phyloP scores from a whole-genome alignment of 805 yeast genomes.

The Lipomyces orientalis region DNA sequence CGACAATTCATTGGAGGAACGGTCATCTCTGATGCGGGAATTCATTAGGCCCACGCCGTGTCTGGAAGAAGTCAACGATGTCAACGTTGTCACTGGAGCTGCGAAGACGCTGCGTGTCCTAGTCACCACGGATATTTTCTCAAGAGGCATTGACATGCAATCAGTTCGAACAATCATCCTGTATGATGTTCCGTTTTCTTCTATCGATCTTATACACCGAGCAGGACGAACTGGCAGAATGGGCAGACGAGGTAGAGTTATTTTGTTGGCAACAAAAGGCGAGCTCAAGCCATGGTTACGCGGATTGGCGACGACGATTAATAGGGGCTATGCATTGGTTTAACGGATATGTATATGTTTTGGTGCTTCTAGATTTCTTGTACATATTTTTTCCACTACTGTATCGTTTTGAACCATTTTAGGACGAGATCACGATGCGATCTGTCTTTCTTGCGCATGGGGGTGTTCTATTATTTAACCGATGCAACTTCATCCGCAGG shows the following conservation, averaged over 20 bases:
- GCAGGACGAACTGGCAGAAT: slow-evolving; percentile 95
- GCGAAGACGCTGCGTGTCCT: slow-evolving; percentile 62
- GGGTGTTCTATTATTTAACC: slow-evolving; percentile 6
- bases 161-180: slow-evolving; percentile 81
- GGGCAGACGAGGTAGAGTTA: slow-evolving; percentile 87
- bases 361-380: neutral
- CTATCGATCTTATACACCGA: slow-evolving; percentile 87
- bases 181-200: slow-evolving; percentile 82
- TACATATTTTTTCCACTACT: neutral
- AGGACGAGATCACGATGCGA: neutral
- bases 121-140: slow-evolving; percentile 85
- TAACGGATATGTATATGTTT: slow-evolving; percentile 26
- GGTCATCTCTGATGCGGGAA: slow-evolving; percentile 60
- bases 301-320: slow-evolving; percentile 74
- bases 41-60: slow-evolving; percentile 67
- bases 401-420: neutral
- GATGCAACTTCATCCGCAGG: slow-evolving; percentile 33
- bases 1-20: slow-evolving; percentile 62
- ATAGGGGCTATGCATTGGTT: slow-evolving; percentile 52
- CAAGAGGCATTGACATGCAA: slow-evolving; percentile 87
- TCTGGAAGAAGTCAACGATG: slow-evolving; percentile 1
- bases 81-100: slow-evolving; percentile 40
- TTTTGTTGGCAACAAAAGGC: slow-evolving; percentile 70
- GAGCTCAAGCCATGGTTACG: slow-evolving; percentile 37
- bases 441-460: too few relatives aligned